A percentile compares a stretch with the other conserved stretches of the same genome.
These are phyloP conservation scores for Solioccasus polychromus DNA, from an alignment of 768 basidiomycete genomes.

Conservation along the genomic window DNA sequence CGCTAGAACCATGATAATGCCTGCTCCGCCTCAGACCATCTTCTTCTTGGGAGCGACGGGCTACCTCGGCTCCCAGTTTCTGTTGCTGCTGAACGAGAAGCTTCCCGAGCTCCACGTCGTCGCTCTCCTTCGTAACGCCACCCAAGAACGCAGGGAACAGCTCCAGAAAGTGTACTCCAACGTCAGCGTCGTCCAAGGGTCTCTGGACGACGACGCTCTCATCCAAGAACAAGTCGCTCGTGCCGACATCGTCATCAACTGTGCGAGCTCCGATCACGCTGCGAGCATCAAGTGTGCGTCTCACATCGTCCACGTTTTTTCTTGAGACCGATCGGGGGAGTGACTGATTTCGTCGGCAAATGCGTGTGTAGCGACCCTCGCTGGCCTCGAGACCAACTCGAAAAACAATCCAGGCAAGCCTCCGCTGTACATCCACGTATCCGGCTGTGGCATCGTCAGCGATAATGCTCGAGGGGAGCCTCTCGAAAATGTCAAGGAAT, in stretches of 20 bases:
- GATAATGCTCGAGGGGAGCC: constrained; percentile 41
- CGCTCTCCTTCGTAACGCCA: constrained; percentile 36
- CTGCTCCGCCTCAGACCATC: constrained; percentile 19
- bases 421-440: constrained; percentile 44
- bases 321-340: not conserved
- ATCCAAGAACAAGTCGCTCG: constrained; percentile 36
- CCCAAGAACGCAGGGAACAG: constrained; percentile 27
- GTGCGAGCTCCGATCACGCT: constrained; percentile 39
- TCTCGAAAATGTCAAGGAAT: constrained; percentile 31
- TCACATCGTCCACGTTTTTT: not conserved
- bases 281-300: constrained; percentile 33
- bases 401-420: constrained; percentile 35
- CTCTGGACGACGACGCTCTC: constrained; percentile 34
- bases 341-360: too few relatives aligned
- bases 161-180: constrained; percentile 34
- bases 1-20: constrained; percentile 7
- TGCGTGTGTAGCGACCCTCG: constrained; percentile 40
- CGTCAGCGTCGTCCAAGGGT: constrained; percentile 37
- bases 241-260: constrained; percentile 40
- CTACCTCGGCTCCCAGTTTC: constrained; percentile 41
- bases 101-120: constrained; percentile 33
- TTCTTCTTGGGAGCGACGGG: constrained; percentile 46
- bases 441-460: constrained; percentile 39
- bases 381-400: constrained; percentile 37
- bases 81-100: constrained; percentile 32